These are phyloP conservation scores for Candida maltosa DNA, from an alignment of 805 yeast genomes.

Conservation along the genomic window DNA sequence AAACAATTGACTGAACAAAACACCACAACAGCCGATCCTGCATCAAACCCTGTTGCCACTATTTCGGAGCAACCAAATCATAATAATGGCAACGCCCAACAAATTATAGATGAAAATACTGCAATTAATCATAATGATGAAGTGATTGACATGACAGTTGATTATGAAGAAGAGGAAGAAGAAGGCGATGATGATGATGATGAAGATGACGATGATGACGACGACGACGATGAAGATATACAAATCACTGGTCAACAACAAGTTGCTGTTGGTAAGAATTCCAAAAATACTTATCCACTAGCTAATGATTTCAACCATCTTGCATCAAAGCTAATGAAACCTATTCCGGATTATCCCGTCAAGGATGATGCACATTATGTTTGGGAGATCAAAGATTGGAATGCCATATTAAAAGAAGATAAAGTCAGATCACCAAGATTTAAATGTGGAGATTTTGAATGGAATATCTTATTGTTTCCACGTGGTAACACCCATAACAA, in stretches of 20 bases:
- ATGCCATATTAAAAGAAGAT: slow-evolving; percentile 29
- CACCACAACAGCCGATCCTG: not conserved
- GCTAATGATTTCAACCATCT: slow-evolving; percentile 30
- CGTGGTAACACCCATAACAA: slow-evolving; percentile 60
- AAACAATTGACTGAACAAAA: not conserved
- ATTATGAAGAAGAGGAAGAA: slow-evolving; percentile 10
- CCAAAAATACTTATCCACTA: slow-evolving; percentile 2
- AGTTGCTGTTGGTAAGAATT: slow-evolving; percentile 5
- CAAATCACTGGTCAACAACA: slow-evolving; percentile 2
- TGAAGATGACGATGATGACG: slow-evolving; percentile 14
- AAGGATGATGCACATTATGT: slow-evolving; percentile 33
- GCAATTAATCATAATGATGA: not conserved
- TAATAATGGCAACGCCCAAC: slow-evolving; percentile 3
- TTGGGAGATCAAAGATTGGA: slow-evolving; percentile 54
- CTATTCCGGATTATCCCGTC: slow-evolving; percentile 37
- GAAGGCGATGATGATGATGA: slow-evolving; percentile 18
- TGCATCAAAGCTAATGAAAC: slow-evolving; percentile 32
- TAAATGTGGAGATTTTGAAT: slow-evolving; percentile 58
- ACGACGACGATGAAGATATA: slow-evolving; percentile 7
- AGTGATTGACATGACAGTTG: slow-evolving; percentile 11
- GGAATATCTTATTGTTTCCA: slow-evolving; percentile 76
- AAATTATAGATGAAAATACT: not conserved
- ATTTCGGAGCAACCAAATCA: slow-evolving; percentile 5
- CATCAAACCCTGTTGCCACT: not conserved
- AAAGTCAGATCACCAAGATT: slow-evolving; percentile 48